Evolutionary conservation across 495 filamentous ascomycete species (phyloP).

Genomic region (Massariosphaeria phaeospora): DNA sequence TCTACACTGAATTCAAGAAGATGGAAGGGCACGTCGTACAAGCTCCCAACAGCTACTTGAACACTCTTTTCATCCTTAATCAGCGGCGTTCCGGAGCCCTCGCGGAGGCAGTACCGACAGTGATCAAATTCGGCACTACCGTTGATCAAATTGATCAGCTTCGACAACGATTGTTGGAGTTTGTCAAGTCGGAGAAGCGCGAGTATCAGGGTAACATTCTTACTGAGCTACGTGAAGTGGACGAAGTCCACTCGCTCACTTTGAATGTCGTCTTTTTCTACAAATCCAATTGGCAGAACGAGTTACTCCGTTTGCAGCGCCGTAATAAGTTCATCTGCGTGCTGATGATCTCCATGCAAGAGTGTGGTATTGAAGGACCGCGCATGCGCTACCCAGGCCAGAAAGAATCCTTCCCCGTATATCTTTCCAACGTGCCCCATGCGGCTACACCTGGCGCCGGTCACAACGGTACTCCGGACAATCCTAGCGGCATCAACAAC

Average conservation of each 20-base stretch:
- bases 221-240: conserved; percentile 72
- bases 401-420: conserved; percentile 55
- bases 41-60: conserved; percentile 89
- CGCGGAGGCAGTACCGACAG: conserved; percentile 79
- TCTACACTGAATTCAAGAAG: conserved; percentile 98
- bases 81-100: conserved; percentile 84
- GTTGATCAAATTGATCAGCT: conserved; percentile 81
- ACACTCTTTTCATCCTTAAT: conserved; percentile 90
- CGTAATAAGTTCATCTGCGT: conserved; percentile 95
- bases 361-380: conserved; percentile 85
- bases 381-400: conserved; percentile 68
- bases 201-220: conserved; percentile 89
- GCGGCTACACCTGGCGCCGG: conserved; percentile 40
- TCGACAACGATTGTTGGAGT: conserved; percentile 75
- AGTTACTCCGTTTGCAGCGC: conserved; percentile 78
- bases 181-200: conserved; percentile 78
- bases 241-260: conserved; percentile 65
- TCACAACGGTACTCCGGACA: conserved; percentile 39
- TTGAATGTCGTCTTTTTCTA: conserved; percentile 97
- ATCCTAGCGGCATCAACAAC: conserved; percentile 33
- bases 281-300: conserved; percentile 93
- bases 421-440: conserved; percentile 49
- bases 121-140: conserved; percentile 84
- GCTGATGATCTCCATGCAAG: conserved; percentile 78
- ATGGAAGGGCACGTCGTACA: conserved; percentile 95